Conservation (phyloP, 2,329 filamentous ascomycete species). For the Geosmithia putterillii region DNA sequence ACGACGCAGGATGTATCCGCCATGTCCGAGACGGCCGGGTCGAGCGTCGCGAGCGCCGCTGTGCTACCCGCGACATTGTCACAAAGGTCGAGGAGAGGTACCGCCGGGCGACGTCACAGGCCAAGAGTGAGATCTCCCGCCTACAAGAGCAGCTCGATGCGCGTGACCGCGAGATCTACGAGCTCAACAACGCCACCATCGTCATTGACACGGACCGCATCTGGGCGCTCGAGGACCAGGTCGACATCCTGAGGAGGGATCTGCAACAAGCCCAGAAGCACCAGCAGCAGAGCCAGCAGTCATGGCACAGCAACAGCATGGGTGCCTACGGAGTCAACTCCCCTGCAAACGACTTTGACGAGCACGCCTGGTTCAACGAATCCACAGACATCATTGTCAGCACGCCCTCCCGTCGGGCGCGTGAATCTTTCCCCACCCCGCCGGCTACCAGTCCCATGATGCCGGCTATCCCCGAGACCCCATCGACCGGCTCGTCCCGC, state of each 20-base stretch:
- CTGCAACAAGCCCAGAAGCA: constrained; percentile 9
- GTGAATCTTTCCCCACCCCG: constrained; percentile 40
- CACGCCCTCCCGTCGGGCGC: constrained; percentile 29
- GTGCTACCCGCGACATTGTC: constrained; percentile 45
- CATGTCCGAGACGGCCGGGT: constrained; percentile 45
- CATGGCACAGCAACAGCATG: constrained; percentile 32
- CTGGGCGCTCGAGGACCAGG: constrained; percentile 26
- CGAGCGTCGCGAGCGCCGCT: constrained; percentile 42
- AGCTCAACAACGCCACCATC: constrained; percentile 36
- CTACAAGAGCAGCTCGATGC: constrained; percentile 35
- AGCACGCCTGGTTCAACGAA: constrained; percentile 28
- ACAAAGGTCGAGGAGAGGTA: constrained; percentile 37
- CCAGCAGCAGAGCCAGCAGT: constrained; percentile 2
- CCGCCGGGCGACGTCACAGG: constrained; percentile 21
- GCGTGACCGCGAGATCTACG: constrained; percentile 40
- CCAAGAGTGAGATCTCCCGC: constrained; percentile 32
- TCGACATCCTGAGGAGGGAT: constrained; percentile 20
- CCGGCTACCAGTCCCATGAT: constrained; percentile 38
- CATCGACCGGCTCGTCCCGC: constrained; percentile 15
- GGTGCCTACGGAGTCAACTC: not conserved
- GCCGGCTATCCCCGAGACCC: constrained; percentile 15
- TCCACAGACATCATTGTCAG: constrained; percentile 37
- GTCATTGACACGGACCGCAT: constrained; percentile 33
- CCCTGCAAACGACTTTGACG: constrained; percentile 20
- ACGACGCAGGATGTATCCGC: constrained; percentile 23